Conservation (phyloP, 768 basidiomycete genomes). For the Vishniacozyma victoriae region DNA sequence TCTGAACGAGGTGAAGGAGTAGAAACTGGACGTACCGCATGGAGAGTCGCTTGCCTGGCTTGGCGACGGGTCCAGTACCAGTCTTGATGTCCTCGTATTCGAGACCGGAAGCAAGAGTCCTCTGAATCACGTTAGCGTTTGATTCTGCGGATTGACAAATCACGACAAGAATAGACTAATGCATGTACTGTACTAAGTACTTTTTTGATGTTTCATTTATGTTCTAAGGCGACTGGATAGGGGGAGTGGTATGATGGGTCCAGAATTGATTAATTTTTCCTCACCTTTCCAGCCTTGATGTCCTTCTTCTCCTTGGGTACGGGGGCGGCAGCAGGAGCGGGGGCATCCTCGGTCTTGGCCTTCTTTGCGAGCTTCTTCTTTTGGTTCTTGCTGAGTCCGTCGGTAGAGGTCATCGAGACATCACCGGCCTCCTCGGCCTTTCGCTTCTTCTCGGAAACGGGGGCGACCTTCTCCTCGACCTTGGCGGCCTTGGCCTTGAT, state of each 20-base stretch:
- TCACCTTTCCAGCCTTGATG: constrained; percentile 13
- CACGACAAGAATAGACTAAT: neutral
- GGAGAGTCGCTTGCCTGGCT: constrained; percentile 70
- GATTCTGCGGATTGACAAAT: neutral
- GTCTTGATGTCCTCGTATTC: constrained; percentile 68
- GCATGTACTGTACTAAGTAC: neutral
- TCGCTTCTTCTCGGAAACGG: constrained; percentile 54
- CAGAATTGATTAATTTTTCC: constrained; percentile 23
- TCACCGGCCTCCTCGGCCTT: constrained; percentile 49
- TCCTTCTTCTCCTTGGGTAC: constrained; percentile 3
- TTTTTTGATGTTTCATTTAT: constrained; percentile 6
- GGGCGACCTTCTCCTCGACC: constrained; percentile 14
- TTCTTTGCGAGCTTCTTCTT: constrained; percentile 65
- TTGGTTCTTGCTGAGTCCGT: constrained; percentile 53
- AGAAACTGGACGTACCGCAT: constrained; percentile 68
- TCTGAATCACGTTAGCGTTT: constrained; percentile 13
- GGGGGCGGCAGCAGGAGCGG: constrained; percentile 24
- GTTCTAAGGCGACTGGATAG: neutral
- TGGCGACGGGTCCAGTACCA: constrained; percentile 79
- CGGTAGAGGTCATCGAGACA: constrained; percentile 16
- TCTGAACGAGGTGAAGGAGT: too few species aligned
- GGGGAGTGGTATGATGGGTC: constrained; percentile 27
- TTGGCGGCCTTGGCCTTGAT: constrained; percentile 15
- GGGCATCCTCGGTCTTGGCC: constrained; percentile 58
- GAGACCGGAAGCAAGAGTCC: constrained; percentile 61